Evolutionary conservation across 2,329 filamentous ascomycete genomes (phyloP), one percentile per base, ranked within the genome.

Genomic region (Dactylellina parvicollis): DNA sequence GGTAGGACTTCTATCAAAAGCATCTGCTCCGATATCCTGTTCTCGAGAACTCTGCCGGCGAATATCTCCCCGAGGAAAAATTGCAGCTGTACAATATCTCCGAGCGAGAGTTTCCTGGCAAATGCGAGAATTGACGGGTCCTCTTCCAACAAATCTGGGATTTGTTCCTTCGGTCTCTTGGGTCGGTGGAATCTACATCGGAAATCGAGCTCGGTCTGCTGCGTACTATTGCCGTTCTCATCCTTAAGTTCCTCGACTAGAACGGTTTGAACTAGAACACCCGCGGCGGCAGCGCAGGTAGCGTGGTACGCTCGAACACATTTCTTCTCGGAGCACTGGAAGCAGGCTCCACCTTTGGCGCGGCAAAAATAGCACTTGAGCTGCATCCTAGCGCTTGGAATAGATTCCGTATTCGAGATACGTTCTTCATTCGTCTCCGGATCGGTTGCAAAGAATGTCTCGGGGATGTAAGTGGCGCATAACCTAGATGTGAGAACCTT

Each of bases 301-400:
- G 94, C 91, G 80, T 99, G 95, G 81, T 97, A 99, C 7, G 94
- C 90, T 75, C 95, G 86, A 2, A 92, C 90, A 78, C 95, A 99
- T 80, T 96, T 98, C 83, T 93, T 94, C 77, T 92, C 90, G 0
- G 92, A 96, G 81, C 95, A 99, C 80, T 98, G 94, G 82, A 99
- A 96, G 82, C 94, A 97, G 14, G 92, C 92, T n/a, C 95, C 95
- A 66, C 90, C 91, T 81, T 95, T 96, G 14, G 44, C 16, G 32
- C 93, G 91, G 79, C 95, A 99, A 82, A 92, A 96, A 74, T 96
- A 88, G 80, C 95, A 99, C 81, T 96, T 96, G 76, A 98, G 88
- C 24, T 96, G 92, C 76, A 96, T 83, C 18, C 94, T 90, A 64
- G 91, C 92, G 80, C 95, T 94, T 79, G 91, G 89, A 76, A 98